Conservation (phyloP, 2,329 filamentous ascomycete genomes). For the Mariannaea elegans region DNA sequence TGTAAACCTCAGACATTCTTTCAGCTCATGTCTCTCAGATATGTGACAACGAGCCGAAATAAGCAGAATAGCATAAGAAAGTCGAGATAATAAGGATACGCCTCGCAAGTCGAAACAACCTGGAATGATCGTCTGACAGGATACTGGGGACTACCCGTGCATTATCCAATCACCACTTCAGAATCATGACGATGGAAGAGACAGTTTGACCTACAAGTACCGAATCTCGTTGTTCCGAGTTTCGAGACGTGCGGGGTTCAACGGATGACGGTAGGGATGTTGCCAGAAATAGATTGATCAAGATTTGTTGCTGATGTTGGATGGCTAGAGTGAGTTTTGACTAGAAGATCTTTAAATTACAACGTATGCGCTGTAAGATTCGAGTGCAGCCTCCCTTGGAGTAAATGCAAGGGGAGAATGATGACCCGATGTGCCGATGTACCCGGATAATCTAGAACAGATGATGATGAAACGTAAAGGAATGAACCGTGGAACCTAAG, state of each 20-base stretch:
- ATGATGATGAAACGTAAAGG: background rate
- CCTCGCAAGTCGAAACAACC: background rate
- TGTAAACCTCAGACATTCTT: background rate
- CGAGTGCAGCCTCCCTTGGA: background rate
- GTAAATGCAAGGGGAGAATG: slow-evolving; percentile 9
- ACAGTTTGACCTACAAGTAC: background rate
- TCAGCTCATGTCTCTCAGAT: background rate
- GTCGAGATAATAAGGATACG: background rate
- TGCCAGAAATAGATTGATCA: slow-evolving; percentile 17
- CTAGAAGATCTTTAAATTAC: background rate
- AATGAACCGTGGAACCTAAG: background rate
- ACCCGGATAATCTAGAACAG: background rate
- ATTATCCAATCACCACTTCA: slow-evolving; percentile 4
- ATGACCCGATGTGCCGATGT: slow-evolving; percentile 16
- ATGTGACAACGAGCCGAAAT: background rate
- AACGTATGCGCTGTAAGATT: background rate
- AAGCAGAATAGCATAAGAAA: background rate
- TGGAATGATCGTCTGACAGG: background rate
- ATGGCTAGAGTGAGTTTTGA: background rate
- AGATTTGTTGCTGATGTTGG: slow-evolving; percentile 4
- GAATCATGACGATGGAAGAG: background rate
- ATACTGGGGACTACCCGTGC: background rate
- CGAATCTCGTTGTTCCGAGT: slow-evolving; percentile 2
- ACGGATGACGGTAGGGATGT: background rate
- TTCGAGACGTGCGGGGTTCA: background rate